Conservation (phyloP, 2,329 filamentous ascomycete genomes). For the Epichloe hybrida region DNA sequence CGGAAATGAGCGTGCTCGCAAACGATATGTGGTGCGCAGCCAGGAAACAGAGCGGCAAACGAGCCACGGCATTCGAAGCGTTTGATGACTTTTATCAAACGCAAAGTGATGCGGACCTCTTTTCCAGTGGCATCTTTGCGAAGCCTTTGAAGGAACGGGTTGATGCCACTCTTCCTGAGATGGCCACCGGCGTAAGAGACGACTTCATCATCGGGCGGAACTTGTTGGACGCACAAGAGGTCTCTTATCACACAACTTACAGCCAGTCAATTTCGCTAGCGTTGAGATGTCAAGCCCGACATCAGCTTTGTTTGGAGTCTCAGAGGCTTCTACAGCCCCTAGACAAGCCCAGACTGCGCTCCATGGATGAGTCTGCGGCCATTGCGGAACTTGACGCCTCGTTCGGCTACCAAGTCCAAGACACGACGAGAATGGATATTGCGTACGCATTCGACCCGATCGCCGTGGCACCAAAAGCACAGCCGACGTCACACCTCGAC, state of each 20-base stretch:
- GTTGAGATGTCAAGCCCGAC: constrained; percentile 17
- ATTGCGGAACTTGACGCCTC: constrained; percentile 25
- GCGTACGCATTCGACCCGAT: constrained; percentile 48
- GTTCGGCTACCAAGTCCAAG: constrained; percentile 15
- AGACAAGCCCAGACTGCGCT: constrained; percentile 7
- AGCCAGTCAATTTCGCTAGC: constrained; percentile 16
- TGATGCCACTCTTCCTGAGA: constrained; percentile 49
- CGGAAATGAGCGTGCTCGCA: constrained; percentile 27
- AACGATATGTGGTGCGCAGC: constrained; percentile 5
- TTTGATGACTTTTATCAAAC: constrained; percentile 42
- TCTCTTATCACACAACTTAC: constrained; percentile 16
- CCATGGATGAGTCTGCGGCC: constrained; percentile 21
- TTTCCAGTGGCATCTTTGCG: constrained; percentile 34
- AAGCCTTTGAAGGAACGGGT: constrained; percentile 32
- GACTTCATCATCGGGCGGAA: constrained; percentile 36
- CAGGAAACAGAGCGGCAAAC: constrained; percentile 6
- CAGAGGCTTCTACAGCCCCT: neutral
- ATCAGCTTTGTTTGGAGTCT: neutral
- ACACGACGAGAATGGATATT: constrained; percentile 36
- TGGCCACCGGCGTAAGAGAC: constrained; percentile 32
- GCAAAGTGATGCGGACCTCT: constrained; percentile 54
- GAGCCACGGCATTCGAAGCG: constrained; percentile 28
- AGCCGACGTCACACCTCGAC: constrained; percentile 32
- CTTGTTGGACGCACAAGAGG: constrained; percentile 32
- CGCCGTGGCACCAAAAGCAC: constrained; percentile 33